Evolutionary conservation across 176 grass and related monocot species (phyloP).

Genomic region (Poa pratensis): DNA sequence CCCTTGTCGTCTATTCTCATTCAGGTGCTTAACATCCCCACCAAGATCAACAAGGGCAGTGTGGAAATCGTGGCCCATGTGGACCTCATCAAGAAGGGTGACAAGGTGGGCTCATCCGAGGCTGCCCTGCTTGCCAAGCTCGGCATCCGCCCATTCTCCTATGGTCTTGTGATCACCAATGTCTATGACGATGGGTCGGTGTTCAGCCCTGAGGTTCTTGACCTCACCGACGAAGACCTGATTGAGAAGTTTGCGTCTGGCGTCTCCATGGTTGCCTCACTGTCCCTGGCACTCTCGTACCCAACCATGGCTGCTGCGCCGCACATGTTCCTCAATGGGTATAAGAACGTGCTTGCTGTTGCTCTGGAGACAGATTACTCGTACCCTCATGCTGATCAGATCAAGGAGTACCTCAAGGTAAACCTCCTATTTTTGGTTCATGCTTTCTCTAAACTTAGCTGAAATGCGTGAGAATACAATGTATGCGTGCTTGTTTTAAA

Average conservation of each 20-base stretch:
- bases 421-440: not conserved
- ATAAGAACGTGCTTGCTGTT: slow-evolving; percentile 88
- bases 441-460: not conserved
- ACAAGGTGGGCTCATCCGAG: slow-evolving; percentile 87
- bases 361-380: slow-evolving; percentile 82
- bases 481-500: not conserved
- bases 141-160: slow-evolving; percentile 78
- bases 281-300: slow-evolving; percentile 73
- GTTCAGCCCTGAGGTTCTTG: slow-evolving; percentile 86
- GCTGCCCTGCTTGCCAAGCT: slow-evolving; percentile 78
- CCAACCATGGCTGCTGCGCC: slow-evolving; percentile 77
- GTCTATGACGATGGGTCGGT: slow-evolving; percentile 75
- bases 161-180: slow-evolving; percentile 64
- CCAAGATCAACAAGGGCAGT: slow-evolving; percentile 89
- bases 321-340: slow-evolving; percentile 89
- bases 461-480: not conserved
- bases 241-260: slow-evolving; percentile 66
- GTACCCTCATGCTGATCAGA: slow-evolving; percentile 69
- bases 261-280: slow-evolving; percentile 74
- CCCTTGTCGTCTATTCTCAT: not conserved
- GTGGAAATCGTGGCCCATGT: slow-evolving; percentile 82
- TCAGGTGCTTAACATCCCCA: slow-evolving; percentile 89
- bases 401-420: slow-evolving; percentile 92
- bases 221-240: slow-evolving; percentile 78
- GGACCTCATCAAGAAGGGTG: slow-evolving; percentile 80